Base-by-base conservation (phyloP, 192 early-diverging fungal genomes). In the Dispira simplex region DNA sequence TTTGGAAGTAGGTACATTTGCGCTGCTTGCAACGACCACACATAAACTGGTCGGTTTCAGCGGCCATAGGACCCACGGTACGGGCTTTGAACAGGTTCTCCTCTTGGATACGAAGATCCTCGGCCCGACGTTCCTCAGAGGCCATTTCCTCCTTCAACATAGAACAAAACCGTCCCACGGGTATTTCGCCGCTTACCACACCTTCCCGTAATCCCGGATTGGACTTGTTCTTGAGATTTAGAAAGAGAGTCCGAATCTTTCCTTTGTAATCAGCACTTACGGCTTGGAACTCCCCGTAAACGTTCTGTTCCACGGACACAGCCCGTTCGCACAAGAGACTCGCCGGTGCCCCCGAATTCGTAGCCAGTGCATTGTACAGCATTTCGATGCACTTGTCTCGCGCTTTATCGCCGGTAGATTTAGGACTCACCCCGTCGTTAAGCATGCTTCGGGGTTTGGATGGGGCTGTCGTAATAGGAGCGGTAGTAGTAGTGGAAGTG, bases 101-200 rank as follows among this genome's bases (percentile, higher is more conserved):
- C 63, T 89, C 75, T 53, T 84, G 75, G 28, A 93, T 83, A 58
- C 79, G 79, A 44, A 83, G 75, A 48, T 89, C 81, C 18, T 80
- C 77, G 21, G 81, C 76, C 71, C 86, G 87, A 12, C 79, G 78
- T 62, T 93, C 87, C 62, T 90, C 87, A 1, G 91, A 90, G 43
- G 91, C 93, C 91, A 99, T 92, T 49, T 97, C 93, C 58, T 87
- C 87, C 14, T 81, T 83, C 10, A 83, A 79, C 84, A 97, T 91
- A 8, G 77, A 76, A 63, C 90, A 89, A 71, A 97, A 82, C 8
- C 73, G 69, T 27, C 82, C 75, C 12, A 81, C 70, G 0, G 76
- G 45, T n/a, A 95, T 69, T 8, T 82, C 75, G 5, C 89, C 90
- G 46, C 70, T 73, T 0, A 92, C 77, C 2, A 94, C 77, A 23